Conservation (phyloP, 2,329 filamentous ascomycete genomes). For the Phyllosticta citriasiana region DNA sequence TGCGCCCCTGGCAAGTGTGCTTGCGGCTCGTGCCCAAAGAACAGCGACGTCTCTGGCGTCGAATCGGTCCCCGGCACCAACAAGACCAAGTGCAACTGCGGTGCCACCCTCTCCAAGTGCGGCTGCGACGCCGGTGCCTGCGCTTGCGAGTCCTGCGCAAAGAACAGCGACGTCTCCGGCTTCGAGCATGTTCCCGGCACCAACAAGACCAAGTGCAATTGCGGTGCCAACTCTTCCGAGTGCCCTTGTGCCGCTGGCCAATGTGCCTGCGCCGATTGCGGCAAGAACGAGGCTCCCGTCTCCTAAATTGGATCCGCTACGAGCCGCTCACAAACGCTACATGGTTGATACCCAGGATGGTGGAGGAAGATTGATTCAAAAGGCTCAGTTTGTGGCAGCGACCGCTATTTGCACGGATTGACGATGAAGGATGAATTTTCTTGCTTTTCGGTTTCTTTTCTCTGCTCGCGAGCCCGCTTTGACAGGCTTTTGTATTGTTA, state of each 20-base stretch:
- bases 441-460: neutral
- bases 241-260: constrained; percentile 38
- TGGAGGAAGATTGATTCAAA: neutral
- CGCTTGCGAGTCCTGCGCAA: constrained; percentile 37
- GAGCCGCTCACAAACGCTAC: neutral
- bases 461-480: neutral
- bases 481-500: neutral
- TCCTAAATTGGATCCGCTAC: neutral
- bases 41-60: constrained; percentile 20
- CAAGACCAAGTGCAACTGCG: constrained; percentile 40
- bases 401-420: neutral
- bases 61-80: constrained; percentile 26
- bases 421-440: neutral
- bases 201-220: constrained; percentile 40
- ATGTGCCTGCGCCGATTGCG: constrained; percentile 38
- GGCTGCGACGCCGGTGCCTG: constrained; percentile 37
- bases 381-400: neutral
- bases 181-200: constrained; percentile 30
- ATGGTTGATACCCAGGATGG: neutral
- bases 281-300: constrained; percentile 26
- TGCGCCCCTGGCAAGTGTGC: constrained; percentile 38
- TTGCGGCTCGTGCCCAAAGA: constrained; percentile 38
- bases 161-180: constrained; percentile 26
- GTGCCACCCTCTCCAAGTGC: constrained; percentile 32
- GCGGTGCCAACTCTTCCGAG: constrained; percentile 30